Base-by-base conservation (phyloP, 139 green algal genomes). In the Tetradesmus lagerheimii region DNA sequence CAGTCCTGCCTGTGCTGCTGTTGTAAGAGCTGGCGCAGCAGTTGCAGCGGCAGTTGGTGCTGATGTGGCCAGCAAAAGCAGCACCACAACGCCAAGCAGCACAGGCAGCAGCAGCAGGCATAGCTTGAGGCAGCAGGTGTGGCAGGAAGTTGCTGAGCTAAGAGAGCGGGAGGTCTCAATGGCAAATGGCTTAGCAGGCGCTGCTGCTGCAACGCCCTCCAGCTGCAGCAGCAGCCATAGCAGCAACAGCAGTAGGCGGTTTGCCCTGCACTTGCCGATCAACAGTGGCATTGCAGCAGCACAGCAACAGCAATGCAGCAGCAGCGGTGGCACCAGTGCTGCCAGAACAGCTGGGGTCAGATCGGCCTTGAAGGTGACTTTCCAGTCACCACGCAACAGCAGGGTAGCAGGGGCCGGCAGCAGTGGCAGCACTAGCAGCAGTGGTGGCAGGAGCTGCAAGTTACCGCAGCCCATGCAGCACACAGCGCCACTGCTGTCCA, bases 331-430 rank as follows among this genome's bases (percentile, higher is more conserved):
- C 39, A 71, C 15, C 39, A 85, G n/a, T 43, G 29, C 31, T 9
- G 57, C 57, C 57, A 71, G 25, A 38, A 18, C 77, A 57, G 37
- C 38, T 83, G 77, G 37, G 6, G 77, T 37, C 2, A 45, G 41
- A 4, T 67, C 79, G 67, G 79, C 79, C 18, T 43, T 86, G 80
- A 86, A 74, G n/a, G 80, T 86, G 35, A 86, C 80, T 4, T 86
- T 86, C 34, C 45, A 74, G 45, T 71, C 80, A 15, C 80, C 80
- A 29, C 53, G 39, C 77, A 34, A 23, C 39, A 71, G 43, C 41
- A 50, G 43, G 31, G 80, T 31, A 43, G 25, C 27, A 18, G 41
- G 16, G 18, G 47, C n/a, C 41, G 45, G 80, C 25, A 74, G 80
- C 43, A 45, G 80, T 11, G 80, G 41, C 80, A 86, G 1, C 35